A percentile compares a stretch with the other conserved stretches of the same genome.
Evolutionary conservation across 2,329 filamentous ascomycete species (phyloP).

Genomic region (Exophiala alcalophila): DNA sequence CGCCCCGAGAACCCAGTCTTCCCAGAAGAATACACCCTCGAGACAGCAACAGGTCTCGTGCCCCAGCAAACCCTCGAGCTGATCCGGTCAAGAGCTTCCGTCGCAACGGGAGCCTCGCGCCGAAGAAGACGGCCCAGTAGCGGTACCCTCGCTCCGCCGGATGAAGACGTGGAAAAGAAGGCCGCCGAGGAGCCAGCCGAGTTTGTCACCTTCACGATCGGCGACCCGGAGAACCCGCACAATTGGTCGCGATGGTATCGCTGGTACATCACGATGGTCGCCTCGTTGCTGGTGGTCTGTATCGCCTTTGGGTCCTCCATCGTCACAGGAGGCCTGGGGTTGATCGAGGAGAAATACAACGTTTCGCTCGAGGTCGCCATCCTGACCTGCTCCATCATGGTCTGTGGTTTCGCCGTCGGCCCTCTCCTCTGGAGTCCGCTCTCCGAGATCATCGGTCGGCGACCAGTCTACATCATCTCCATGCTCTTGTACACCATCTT

Average conservation of each 20-base stretch:
- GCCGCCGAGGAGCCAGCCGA: conserved; percentile 49
- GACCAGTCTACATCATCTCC: conserved; percentile 37
- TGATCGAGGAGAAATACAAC: conserved; percentile 51
- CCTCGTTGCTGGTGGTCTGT: conserved; percentile 64
- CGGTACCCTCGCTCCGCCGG: too few species aligned
- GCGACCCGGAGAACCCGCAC: conserved; percentile 67
- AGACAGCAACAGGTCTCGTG: conserved; percentile 61
- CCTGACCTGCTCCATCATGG: conserved; percentile 49
- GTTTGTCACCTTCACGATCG: conserved; percentile 64
- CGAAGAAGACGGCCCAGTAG: conserved; percentile 32
- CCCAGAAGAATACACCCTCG: conserved; percentile 59
- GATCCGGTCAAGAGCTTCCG: conserved; percentile 40
- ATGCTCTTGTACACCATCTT: conserved; percentile 36
- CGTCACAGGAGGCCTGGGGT: conserved; percentile 57
- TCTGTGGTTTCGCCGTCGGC: conserved; percentile 57
- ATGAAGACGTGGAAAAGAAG: conserved; percentile 33
- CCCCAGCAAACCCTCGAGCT: conserved; percentile 52
- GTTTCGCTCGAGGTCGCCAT: conserved; percentile 47
- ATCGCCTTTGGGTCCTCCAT: conserved; percentile 56
- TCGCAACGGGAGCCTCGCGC: conserved; percentile 34
- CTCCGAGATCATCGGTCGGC: conserved; percentile 34
- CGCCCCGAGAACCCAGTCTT: conserved; percentile 26
- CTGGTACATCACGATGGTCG: conserved; percentile 63
- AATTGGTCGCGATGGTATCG: conserved; percentile 57
- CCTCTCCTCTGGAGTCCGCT: conserved; percentile 50